Base-by-base conservation (phyloP, 139 green algal genomes). In the Closterium sp. region DNA sequence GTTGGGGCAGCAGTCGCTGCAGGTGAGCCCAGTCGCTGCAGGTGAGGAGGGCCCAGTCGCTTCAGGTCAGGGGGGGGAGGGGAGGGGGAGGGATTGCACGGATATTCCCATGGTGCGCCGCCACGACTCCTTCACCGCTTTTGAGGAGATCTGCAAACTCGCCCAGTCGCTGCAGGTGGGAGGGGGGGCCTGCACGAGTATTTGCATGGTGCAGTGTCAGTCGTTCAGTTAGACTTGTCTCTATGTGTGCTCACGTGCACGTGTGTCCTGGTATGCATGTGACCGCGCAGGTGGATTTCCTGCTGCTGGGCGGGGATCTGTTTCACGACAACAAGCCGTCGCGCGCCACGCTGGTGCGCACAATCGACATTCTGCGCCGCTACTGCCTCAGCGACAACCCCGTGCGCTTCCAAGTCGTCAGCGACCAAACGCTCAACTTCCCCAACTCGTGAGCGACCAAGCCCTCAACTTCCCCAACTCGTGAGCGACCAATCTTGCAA, bases 321-420 rank as follows among this genome's bases (percentile, higher is more conserved):
- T 99, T 99, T 94, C 98, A 99, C 93, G 97, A 99, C 89, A 99
- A 99, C 96, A 99, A 98, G 95, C 98, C 98, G 28, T 97, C 95
- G 4, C 94, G 97, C 13, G 86, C 94, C 19, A 97, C 98, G 19
- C 88, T 99, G 22, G 95, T 98, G 22, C 95, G 96, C 27, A 94
- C 97, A 10, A 98, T 99, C 24, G 91, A 97, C 17, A 97, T 98
- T 30, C 91, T 99, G 5, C 95, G 91, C 5, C 95, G 96, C 91
- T 97, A 99, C 96, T 98, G 96, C 94, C 93, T 99, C 11, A 91
- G 45, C 38, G 92, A 96, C 89, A 29, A 86, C 4, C 90, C 95
- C 28, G 93, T 96, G 0, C 11, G 24, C 13, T 92, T 96, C 38
- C 92, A 95, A 87, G 95, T 96, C 21, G 38, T 99, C 30, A 97